These are phyloP conservation scores for Microbotryum intermedium DNA, from an alignment of 1,284 basidiomycete genomes.

Conservation along the genomic window DNA sequence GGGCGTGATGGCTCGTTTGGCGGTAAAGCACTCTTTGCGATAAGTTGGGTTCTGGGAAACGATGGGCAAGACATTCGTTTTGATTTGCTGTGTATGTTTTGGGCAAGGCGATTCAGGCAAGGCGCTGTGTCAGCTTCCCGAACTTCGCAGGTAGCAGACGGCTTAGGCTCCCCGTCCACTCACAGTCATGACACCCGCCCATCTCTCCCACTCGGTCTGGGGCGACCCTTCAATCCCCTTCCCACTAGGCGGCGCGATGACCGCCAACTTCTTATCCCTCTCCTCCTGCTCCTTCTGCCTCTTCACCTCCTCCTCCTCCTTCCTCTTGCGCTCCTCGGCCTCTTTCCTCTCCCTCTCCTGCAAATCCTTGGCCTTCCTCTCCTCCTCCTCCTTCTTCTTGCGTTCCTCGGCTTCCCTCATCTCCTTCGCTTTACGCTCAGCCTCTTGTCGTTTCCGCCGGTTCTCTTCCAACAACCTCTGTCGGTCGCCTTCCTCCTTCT, in stretches of 20 bases:
- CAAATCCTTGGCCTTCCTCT: constrained; percentile 6
- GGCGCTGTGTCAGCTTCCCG: not conserved
- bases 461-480: constrained; percentile 47
- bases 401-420: constrained; percentile 11
- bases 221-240: constrained; percentile 13
- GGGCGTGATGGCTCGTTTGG: constrained; percentile 76
- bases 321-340: constrained; percentile 12
- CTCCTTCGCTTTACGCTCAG: constrained; percentile 17
- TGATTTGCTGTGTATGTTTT: constrained; percentile 54
- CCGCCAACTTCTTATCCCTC: constrained; percentile 39
- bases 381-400: not conserved
- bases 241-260: not conserved
- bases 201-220: constrained; percentile 54
- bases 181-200: constrained; percentile 55
- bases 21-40: constrained; percentile 45
- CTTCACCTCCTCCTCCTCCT: constrained; percentile 50
- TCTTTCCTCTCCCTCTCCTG: constrained; percentile 8
- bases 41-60: constrained; percentile 57
- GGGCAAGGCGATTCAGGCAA: constrained; percentile 9
- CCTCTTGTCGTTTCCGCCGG: constrained; percentile 55
- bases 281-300: constrained; percentile 53
- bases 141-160: not conserved
- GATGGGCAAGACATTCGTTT: constrained; percentile 59
- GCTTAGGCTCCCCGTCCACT: constrained; percentile 16
- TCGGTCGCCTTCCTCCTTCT: constrained; percentile 64